Evolutionary conservation across 345 rosid species (phyloP).

Genomic region (Brassica juncea): DNA sequence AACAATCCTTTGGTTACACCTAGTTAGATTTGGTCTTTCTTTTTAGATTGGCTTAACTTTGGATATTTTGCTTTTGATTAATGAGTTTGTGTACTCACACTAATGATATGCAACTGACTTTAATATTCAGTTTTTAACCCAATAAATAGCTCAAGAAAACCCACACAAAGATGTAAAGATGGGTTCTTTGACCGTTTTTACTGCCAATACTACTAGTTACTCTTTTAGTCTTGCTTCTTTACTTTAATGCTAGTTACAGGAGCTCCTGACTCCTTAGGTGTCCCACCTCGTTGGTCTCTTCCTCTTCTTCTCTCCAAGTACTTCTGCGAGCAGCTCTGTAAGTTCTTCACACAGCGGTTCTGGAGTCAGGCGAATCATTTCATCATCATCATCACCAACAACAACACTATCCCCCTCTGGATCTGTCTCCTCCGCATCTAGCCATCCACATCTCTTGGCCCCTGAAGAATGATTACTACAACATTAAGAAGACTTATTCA

Average conservation of each 20-base stretch:
- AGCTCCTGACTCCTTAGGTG: conserved; percentile 9
- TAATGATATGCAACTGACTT: not conserved
- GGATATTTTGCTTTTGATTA: not conserved
- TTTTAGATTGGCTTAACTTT: not conserved
- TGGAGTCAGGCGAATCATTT: conserved; percentile 43
- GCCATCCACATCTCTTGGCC: conserved; percentile 22
- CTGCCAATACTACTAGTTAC: not conserved
- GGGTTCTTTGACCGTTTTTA: not conserved
- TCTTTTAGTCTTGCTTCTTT: not conserved
- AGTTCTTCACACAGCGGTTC: conserved; percentile 44
- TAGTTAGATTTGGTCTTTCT: not conserved
- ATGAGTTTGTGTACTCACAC: not conserved
- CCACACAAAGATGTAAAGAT: conserved; percentile 4
- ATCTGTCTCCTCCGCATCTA: conserved; percentile 9
- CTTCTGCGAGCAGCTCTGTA: conserved; percentile 15
- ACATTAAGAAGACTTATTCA: not conserved
- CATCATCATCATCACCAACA: conserved; percentile 18
- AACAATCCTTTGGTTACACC: no score
- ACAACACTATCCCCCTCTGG: conserved; percentile 31
- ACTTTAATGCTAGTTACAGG: not conserved
- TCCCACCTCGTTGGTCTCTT: conserved; percentile 18
- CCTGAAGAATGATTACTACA: not conserved
- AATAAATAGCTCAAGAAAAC: conserved; percentile 8
- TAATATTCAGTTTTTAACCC: not conserved
- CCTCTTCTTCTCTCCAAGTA: not conserved